Percentiles rank a stretch among this genome's conserved stretches.
These are phyloP conservation scores for Echria macrotheca DNA, from an alignment of 495 filamentous ascomycete species.

Conservation along the genomic window DNA sequence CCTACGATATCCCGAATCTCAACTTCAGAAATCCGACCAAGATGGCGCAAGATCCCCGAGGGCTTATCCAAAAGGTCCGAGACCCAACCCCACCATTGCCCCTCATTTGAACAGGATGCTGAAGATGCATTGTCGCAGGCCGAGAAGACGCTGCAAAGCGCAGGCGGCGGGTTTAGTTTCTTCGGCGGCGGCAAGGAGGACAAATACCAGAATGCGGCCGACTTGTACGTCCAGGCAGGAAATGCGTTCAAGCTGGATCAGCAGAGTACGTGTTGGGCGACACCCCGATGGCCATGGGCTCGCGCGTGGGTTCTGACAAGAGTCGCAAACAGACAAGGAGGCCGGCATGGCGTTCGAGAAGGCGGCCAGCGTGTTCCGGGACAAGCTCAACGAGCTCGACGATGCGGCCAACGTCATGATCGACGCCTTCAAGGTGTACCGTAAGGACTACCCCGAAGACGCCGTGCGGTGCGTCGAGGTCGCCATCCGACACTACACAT, in stretches of 20 bases:
- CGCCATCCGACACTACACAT: conserved; percentile 73
- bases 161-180: conserved; percentile 63
- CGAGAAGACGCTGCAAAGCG: conserved; percentile 66
- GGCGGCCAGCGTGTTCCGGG: conserved; percentile 67
- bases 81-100: conserved; percentile 17
- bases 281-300: no score
- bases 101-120: conserved; percentile 25
- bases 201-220: conserved; percentile 78
- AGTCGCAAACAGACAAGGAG: conserved; percentile 55
- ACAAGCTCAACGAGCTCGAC: conserved; percentile 78
- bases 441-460: conserved; percentile 71
- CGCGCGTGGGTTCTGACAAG: conserved; percentile 10
- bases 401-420: conserved; percentile 74
- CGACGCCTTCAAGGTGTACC: conserved; percentile 78
- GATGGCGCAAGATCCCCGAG: conserved; percentile 45
- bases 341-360: conserved; percentile 75
- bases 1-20: no score
- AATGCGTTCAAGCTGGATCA: conserved; percentile 75
- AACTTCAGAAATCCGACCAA: no score
- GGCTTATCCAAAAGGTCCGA: conserved; percentile 41
- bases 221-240: conserved; percentile 73
- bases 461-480: conserved; percentile 67
- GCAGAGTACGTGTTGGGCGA: conserved; percentile 55
- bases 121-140: conserved; percentile 50
- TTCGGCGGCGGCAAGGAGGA: conserved; percentile 70